Conservation (phyloP, 805 yeast species). For the Metschnikowia anglica region DNA sequence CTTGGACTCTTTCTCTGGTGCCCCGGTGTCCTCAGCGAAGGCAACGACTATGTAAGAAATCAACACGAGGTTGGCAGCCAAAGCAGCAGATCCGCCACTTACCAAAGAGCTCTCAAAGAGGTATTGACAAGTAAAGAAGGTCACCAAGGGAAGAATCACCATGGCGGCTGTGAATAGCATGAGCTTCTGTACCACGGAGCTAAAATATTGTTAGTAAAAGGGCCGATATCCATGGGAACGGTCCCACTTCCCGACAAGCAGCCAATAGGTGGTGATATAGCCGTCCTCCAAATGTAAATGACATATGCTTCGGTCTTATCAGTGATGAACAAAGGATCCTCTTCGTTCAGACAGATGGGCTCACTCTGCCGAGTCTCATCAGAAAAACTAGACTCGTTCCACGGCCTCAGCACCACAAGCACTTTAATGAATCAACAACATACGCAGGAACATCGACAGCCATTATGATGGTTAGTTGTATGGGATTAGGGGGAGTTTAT, state of each 20-base stretch:
- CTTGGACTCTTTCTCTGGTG: conserved; percentile 33
- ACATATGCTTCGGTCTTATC: too few relatives aligned
- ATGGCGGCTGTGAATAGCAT: conserved; percentile 74
- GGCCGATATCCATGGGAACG: too few relatives aligned
- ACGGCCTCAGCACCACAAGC: background rate
- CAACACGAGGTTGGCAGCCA: conserved; percentile 70
- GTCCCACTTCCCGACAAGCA: too few relatives aligned
- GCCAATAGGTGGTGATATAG: background rate
- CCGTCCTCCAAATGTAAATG: too few relatives aligned
- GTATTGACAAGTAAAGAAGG: conserved; percentile 59
- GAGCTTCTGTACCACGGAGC: conserved; percentile 65
- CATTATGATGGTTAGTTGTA: conserved; percentile 9
- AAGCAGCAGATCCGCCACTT: conserved; percentile 80
- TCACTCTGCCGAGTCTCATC: too few relatives aligned
- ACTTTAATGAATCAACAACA: conserved; percentile 7
- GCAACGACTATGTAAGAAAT: conserved; percentile 74
- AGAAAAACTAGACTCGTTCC: background rate
- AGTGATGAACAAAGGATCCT: too few relatives aligned
- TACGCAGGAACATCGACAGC: conserved; percentile 25
- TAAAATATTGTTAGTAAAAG: conserved; percentile 25
- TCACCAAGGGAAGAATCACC: conserved; percentile 63
- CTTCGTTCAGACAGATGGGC: too few relatives aligned
- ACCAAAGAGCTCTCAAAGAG: conserved; percentile 54
- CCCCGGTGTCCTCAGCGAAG: conserved; percentile 59
- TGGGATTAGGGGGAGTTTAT: too few relatives aligned